Evolutionary conservation across 108 stramenopile species (phyloP), one percentile per base, ranked within the genome.

Genomic region (Cyclostephanos tholiformis): DNA sequence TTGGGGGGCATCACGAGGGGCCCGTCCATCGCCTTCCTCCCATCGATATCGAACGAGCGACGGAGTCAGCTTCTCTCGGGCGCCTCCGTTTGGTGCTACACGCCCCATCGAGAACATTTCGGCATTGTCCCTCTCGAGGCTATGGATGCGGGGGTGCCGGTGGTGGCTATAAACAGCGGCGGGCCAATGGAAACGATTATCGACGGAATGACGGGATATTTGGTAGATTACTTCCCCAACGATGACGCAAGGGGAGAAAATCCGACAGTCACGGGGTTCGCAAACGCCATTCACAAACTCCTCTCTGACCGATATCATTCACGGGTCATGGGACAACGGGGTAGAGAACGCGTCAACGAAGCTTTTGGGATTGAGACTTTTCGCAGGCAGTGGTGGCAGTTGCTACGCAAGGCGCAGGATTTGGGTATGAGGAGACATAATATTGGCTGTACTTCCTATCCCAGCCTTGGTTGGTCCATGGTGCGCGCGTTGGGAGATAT

Each of bases 81-180:
- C 0, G 91, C 96, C 1, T 72, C 83, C 8, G 87, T 88, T 27
- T 94, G 96, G 41, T 85, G 97, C 59, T 99, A 99, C 78, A 99
- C 99, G 25, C 99, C 99, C 26, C 75, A 93, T 58, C 65, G 83
- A 56, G 99, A 99, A 84, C 99, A 99, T 80, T 99, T 99, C 83
- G 99, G 99, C 19, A 99, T 99, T 72, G 99, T 99, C n/a, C 99
- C 99, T 1, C 77, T 99, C 19, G 99, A 99, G 83, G 96, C 95
- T 44, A 98, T 98, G 97, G 92, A 90, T 83, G 87, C 91, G 8
- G 95, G 90, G 13, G 80, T 90, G 2, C 97, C 98, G 3, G 93
- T 95, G 9, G 61, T 97, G 36, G 95, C 95, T 19, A 85, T 91
- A 35, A 78, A 85, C 23, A 84, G 84, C 43, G 98, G 98, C 12